Percentiles rank a stretch among this genome's conserved stretches.
Conservation (phyloP, 495 filamentous ascomycete genomes). For the Articulospora tetracladia region DNA sequence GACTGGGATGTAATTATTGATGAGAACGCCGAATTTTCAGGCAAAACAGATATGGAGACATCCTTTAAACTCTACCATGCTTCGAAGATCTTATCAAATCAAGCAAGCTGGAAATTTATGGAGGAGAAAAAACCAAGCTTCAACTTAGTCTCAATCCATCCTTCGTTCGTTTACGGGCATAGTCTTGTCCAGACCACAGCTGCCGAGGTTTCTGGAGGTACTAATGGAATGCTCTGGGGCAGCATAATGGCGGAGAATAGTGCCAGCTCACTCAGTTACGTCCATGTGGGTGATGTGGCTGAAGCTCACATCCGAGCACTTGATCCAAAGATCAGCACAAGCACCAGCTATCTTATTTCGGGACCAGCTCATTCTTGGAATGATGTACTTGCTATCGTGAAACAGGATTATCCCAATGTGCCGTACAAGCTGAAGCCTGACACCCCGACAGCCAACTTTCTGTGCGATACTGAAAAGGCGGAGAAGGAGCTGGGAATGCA, state of each 20-base stretch:
- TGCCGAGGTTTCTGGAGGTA: constrained; percentile 20
- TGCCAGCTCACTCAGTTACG: constrained; percentile 19
- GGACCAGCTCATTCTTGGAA: constrained; percentile 25
- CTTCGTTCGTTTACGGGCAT: constrained; percentile 29
- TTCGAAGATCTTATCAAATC: constrained; percentile 27
- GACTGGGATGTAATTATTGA: constrained; percentile 30
- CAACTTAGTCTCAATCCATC: constrained; percentile 19
- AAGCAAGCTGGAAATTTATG: constrained; percentile 29
- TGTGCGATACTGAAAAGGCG: constrained; percentile 11
- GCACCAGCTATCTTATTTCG: constrained; percentile 29
- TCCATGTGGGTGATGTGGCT: constrained; percentile 41
- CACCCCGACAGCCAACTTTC: constrained; percentile 7
- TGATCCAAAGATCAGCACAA: constrained; percentile 18
- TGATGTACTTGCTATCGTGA: constrained; percentile 29
- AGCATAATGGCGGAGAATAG: constrained; percentile 19
- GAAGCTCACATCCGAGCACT: constrained; percentile 33
- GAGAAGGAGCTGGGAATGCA: constrained; percentile 34
- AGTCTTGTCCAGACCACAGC: constrained; percentile 29
- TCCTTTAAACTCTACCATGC: constrained; percentile 21
- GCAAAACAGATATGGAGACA: not conserved
- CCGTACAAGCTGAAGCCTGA: constrained; percentile 23
- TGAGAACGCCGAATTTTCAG: constrained; percentile 20
- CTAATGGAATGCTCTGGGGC: constrained; percentile 21
- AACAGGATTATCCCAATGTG: constrained; percentile 27
- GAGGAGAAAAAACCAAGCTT: constrained; percentile 17